Evolutionary conservation across 441 rosid genomes (phyloP).

Genomic region (Iberis amara): DNA sequence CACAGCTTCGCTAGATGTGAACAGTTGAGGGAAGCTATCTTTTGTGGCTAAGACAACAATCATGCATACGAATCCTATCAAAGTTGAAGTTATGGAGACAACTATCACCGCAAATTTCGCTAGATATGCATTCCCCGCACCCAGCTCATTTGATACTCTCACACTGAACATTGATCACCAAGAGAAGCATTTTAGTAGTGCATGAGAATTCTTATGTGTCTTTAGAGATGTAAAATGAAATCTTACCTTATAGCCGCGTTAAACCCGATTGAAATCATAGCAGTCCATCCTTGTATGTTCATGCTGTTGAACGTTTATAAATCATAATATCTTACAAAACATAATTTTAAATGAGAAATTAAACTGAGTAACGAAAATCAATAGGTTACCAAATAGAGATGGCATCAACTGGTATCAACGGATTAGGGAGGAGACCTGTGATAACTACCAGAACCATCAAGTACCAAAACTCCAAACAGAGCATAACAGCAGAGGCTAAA

Average conservation of each 20-base stretch:
- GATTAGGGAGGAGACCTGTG: constrained; percentile 62
- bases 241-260: constrained; percentile 83
- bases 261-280: constrained; percentile 87
- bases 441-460: constrained; percentile 63
- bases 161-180: constrained; percentile 41
- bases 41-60: constrained; percentile 48
- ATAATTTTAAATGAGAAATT: not conserved
- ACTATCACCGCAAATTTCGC: constrained; percentile 69
- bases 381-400: constrained; percentile 65
- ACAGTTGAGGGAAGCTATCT: constrained; percentile 66
- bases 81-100: constrained; percentile 62
- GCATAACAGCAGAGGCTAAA: constrained; percentile 78
- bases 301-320: constrained; percentile 41
- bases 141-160: constrained; percentile 87
- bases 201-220: constrained; percentile 3
- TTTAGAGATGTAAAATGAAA: not conserved
- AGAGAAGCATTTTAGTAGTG: not conserved
- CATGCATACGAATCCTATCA: constrained; percentile 59
- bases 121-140: constrained; percentile 58
- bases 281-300: constrained; percentile 81
- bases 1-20: constrained; percentile 69
- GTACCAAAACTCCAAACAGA: constrained; percentile 92
- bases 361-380: not conserved
- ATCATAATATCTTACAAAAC: too few relatives aligned
- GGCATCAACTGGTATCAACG: constrained; percentile 77